phyloP scores from a whole-genome alignment of 306 rosid genomes.

The Argentina anserina region DNA sequence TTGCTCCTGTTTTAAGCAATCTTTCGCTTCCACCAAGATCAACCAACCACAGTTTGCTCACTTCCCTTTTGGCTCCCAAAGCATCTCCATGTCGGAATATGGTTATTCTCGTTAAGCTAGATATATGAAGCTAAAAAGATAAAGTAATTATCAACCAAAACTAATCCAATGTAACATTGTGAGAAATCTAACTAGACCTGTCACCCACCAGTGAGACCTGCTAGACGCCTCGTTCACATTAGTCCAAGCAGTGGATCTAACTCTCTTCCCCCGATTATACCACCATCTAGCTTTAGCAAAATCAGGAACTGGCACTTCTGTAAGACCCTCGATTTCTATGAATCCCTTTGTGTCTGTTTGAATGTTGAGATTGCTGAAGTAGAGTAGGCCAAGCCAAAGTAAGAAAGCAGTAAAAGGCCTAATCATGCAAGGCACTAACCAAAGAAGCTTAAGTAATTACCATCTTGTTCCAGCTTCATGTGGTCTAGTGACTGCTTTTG shows the following conservation, averaged over 20 bases:
- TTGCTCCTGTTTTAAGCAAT: conserved; percentile 86
- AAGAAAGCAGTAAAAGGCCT: conserved; percentile 20
- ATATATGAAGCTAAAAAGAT: conserved; percentile 95
- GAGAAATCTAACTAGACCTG: conserved; percentile 36
- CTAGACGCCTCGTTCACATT: conserved; percentile 89
- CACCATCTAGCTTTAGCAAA: conserved; percentile 81
- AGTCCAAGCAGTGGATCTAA: conserved; percentile 91
- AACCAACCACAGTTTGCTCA: conserved; percentile 93
- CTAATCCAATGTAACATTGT: conserved; percentile 41
- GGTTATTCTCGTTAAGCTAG: conserved; percentile 94
- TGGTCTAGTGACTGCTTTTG: conserved; percentile 50
- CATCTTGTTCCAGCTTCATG: conserved; percentile 53
- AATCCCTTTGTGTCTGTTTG: conserved; percentile 87
- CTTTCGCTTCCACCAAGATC: conserved; percentile 98
- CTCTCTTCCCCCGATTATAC: conserved; percentile 75
- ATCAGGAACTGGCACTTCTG: conserved; percentile 73
- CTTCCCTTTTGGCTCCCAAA: conserved; percentile 44
- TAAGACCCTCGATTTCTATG: conserved; percentile 84
- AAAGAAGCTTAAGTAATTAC: conserved; percentile 39
- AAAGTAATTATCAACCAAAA: conserved; percentile 78
- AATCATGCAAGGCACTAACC: background rate
- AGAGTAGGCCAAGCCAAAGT: conserved; percentile 20
- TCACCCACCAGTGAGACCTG: conserved; percentile 96
- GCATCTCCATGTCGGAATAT: conserved; percentile 63
- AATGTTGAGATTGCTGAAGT: conserved; percentile 81